These are phyloP conservation scores for Ceratobasidium sp. DNA, from an alignment of 1,284 basidiomycete species.

Conservation along the genomic window DNA sequence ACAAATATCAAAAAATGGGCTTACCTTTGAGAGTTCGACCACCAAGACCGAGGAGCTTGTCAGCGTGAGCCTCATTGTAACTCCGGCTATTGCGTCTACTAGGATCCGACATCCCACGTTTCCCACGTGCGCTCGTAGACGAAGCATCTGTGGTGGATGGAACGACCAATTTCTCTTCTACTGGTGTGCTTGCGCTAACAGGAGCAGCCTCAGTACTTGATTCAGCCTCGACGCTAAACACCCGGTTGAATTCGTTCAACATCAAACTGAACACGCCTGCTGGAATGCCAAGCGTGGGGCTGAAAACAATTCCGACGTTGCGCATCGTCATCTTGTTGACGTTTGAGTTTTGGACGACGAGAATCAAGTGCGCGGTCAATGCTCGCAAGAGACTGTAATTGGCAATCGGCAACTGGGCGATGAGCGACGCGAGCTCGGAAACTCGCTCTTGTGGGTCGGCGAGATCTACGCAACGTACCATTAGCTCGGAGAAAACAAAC, in stretches of 20 bases:
- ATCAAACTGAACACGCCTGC: conserved; percentile 94
- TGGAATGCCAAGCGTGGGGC: conserved; percentile 92
- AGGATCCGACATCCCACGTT: conserved; percentile 46
- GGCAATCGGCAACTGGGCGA: conserved; percentile 84
- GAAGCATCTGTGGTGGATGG: conserved; percentile 48
- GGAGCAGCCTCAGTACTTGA: conserved; percentile 48
- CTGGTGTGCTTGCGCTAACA: conserved; percentile 48
- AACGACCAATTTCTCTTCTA: conserved; percentile 4
- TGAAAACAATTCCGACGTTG: conserved; percentile 98
- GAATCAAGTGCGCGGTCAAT: conserved; percentile 92
- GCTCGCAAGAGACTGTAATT: conserved; percentile 95
- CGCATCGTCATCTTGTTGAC: conserved; percentile 99
- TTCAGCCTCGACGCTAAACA: conserved; percentile 76
- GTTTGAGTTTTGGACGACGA: conserved; percentile 88
- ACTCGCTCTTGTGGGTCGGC: conserved; percentile 88
- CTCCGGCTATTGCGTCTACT: conserved; percentile 75
- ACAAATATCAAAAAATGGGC: conserved; percentile 45
- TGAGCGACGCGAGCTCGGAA: conserved; percentile 82
- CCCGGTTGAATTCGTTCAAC: conserved; percentile 87
- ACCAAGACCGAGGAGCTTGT: conserved; percentile 72
- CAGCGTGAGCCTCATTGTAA: conserved; percentile 78
- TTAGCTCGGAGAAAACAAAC: conserved; percentile 29
- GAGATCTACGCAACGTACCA: conserved; percentile 64
- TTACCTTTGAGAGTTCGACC: conserved; percentile 69
- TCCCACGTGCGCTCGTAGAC: conserved; percentile 39